Evolutionary conservation across 2,329 filamentous ascomycete genomes (phyloP), one percentile per base, ranked within the genome.

Genomic region (Colletotrichum liriopes): DNA sequence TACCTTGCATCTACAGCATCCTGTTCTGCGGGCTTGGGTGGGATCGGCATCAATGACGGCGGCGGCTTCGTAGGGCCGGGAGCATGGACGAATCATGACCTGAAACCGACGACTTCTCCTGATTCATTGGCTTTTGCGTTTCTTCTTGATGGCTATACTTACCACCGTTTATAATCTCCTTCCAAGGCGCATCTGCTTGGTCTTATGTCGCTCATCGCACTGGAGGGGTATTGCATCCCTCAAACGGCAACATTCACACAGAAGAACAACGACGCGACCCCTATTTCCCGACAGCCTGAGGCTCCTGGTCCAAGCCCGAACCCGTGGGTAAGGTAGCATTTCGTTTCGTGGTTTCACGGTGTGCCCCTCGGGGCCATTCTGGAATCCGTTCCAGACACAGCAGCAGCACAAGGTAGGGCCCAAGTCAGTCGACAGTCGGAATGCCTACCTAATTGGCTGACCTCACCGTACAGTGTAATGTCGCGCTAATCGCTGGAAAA

Each of bases 51-150:
- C 62, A 29, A 23, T 55, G 59, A n/a, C 59, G 20, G 8, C 59
- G 56, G 23, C 39, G 39, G 56, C 37, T 20, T 29, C 58, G 18
- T 37, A 51, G 58, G 43, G 29, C 59, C 59, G 29, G 59, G 59
- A 51, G 37, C 29, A 23, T 51, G 45, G 11, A 37, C 45, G 45
- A 49, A 62, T 62, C 32, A 39, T 43, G 32, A 62, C 45, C 59
- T 62, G 59, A 62, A 62, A 62, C 45, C 18, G 59, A 49, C 47
- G n/a, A 26, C 37, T 49, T 41, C n/a, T 26, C 35, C 29, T 62
- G 20, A 11, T 51, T 37, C 43, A 47, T 29, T 23, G 32, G 29
- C 47, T n/a, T 18, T 37, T 16, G 23, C 35, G 2, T 6, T 4
- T 20, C 20, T 20, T n/a, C 20, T n/a, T 11, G 26, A 20, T 4